These are phyloP conservation scores for Boletus sp. DNA, from an alignment of 768 basidiomycete genomes.

Conservation along the genomic window DNA sequence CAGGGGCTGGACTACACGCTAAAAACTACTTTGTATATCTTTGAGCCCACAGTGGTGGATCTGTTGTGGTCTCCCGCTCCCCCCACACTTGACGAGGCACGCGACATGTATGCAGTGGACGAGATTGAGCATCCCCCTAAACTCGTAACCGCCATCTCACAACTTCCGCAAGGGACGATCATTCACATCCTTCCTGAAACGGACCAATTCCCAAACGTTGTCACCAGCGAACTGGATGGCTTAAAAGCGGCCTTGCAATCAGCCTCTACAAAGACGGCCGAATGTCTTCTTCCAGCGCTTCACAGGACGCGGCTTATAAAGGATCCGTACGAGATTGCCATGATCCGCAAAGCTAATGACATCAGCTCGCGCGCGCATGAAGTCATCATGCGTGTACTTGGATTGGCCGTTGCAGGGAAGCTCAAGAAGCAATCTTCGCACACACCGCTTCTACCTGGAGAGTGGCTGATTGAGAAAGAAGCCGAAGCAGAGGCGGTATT, in stretches of 20 bases:
- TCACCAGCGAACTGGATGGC: constrained; percentile 3
- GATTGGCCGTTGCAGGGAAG: constrained; percentile 60
- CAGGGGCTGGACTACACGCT: constrained; percentile 36
- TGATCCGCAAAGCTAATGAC: constrained; percentile 75
- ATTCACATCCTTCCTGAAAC: constrained; percentile 61
- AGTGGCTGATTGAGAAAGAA: constrained; percentile 91
- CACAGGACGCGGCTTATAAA: constrained; percentile 80
- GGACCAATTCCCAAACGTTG: constrained; percentile 20
- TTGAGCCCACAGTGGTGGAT: constrained; percentile 65
- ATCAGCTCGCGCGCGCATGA: constrained; percentile 91
- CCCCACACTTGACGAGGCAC: constrained; percentile 57
- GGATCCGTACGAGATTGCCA: constrained; percentile 64
- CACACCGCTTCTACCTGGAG: constrained; percentile 58
- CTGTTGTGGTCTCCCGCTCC: constrained; percentile 90
- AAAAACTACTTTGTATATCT: constrained; percentile 70
- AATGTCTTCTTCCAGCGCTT: constrained; percentile 72
- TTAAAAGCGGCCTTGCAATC: constrained; percentile 5
- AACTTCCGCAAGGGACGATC: constrained; percentile 48
- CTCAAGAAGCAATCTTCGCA: constrained; percentile 41
- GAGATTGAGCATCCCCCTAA: constrained; percentile 46
- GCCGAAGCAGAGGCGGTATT: constrained; percentile 94
- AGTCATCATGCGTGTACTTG: constrained; percentile 87
- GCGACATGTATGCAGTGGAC: constrained; percentile 57
- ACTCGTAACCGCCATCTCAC: constrained; percentile 46
- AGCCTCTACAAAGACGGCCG: constrained; percentile 7